Conservation (phyloP, 305 asterid species). For the Rubia balearica region DNA sequence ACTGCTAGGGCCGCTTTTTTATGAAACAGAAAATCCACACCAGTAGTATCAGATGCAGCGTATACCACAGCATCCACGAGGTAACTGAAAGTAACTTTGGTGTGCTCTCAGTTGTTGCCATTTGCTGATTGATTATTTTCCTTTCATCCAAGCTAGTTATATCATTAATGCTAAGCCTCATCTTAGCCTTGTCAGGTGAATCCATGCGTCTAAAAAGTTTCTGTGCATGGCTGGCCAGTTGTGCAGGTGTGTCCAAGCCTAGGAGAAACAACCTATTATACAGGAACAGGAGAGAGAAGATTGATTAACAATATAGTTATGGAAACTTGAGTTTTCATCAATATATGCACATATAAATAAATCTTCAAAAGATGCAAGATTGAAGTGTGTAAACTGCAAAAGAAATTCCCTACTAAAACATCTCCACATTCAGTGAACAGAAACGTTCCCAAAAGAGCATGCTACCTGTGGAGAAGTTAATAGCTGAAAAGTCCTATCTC, state of each 20-base stretch:
- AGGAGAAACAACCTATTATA: conserved; percentile 17
- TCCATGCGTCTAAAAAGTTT: conserved; percentile 10
- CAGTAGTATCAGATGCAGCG: not conserved
- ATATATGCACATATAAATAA: not conserved
- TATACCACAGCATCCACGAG: not conserved
- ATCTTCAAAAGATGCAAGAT: not conserved
- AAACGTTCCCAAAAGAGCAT: not conserved
- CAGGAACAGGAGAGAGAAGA: conserved; percentile 6
- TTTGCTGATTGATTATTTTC: conserved; percentile 5
- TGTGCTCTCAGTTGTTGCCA: not conserved
- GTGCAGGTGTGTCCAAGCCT: conserved; percentile 23
- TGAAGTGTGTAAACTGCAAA: not conserved
- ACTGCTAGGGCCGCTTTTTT: too few species aligned
- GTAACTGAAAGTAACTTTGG: not conserved
- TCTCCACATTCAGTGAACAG: not conserved
- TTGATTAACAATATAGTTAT: not conserved
- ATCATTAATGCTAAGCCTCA: conserved; percentile 12
- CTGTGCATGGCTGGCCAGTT: conserved; percentile 31
- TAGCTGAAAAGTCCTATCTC: not conserved
- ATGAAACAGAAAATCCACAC: not conserved
- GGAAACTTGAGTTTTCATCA: not conserved
- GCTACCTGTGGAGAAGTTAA: not conserved
- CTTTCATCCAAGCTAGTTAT: conserved; percentile 17
- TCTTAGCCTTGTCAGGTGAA: not conserved
- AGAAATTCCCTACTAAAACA: not conserved